Evolutionary conservation across 2,329 filamentous ascomycete species (phyloP), one percentile per base, ranked within the genome.

Genomic region (Neoascochyta sp.): DNA sequence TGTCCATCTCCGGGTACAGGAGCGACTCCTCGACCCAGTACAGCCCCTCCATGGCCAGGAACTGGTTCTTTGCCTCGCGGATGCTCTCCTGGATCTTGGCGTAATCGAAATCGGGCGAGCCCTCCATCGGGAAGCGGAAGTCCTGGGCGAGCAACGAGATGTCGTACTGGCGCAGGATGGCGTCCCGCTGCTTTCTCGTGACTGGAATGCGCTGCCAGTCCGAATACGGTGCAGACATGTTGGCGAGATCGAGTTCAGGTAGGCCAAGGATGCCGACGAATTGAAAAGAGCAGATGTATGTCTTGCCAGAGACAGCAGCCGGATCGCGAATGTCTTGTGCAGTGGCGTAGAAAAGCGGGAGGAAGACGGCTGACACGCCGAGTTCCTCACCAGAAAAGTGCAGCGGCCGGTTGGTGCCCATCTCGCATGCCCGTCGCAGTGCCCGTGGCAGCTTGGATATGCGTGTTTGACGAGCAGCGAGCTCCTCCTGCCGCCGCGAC

Each of bases 221-320:
- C 7, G 37, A 54, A 24, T 60, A 61, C 1, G 59, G 59, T 9
- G 46, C 31, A 7, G 47, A 40, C n/a, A 62, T 49, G 11, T 45
- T 43, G 12, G 54, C 47, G 8, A 65, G 47, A 29, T 65, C 62
- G 7, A 63, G 60, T 29, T 65, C 61, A 5, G 60, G 52, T 5
- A 66, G 50, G 7, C 62, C 62, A 7, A 66, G 62, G 22, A 66
- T 61, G 22, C 63, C 63, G 2, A 60, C 61, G 6, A 54, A 46
- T 36, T 65, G 62, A 36, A 63, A 65, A 5, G 58, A 62, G 39
- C 59, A 53, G 30, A 65, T 52, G 38, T 63, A 65, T 1, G 49
- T 47, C 32, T 57, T 56, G 18, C 36, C 31, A 8, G 36, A 29
- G 19, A 36, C 25, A 11, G 53, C 45, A 7, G 46, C 39, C 10